phyloP scores from a whole-genome alignment of 2,329 filamentous ascomycete species.

The Cladorrhinum sp. region DNA sequence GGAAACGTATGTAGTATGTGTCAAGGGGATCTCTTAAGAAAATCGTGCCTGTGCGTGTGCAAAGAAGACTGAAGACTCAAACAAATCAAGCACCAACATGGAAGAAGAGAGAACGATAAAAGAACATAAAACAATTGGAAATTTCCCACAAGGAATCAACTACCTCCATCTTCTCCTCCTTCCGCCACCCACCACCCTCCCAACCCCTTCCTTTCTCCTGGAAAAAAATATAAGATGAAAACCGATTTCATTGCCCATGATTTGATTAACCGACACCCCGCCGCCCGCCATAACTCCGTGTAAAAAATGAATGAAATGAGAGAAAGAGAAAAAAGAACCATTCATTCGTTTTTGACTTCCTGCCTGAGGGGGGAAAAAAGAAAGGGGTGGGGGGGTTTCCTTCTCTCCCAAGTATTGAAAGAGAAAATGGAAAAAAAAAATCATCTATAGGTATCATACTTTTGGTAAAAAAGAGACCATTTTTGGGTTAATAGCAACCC shows the following conservation, averaged over 20 bases:
- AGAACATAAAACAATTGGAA: background rate
- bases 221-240: background rate
- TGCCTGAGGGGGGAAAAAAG: constrained; percentile 4
- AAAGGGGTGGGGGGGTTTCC: background rate
- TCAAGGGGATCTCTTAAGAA: too few species aligned
- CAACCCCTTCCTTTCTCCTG: background rate
- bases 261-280: background rate
- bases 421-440: constrained; percentile 28
- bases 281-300: background rate
- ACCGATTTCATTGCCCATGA: background rate
- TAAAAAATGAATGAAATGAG: background rate
- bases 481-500: constrained; percentile 38
- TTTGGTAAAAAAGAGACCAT: constrained; percentile 41
- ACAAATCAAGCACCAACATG: background rate
- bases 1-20: too few species aligned
- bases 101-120: background rate
- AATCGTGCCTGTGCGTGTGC: too few species aligned
- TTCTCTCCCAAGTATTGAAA: background rate
- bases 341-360: constrained; percentile 4
- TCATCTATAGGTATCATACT: constrained; percentile 53
- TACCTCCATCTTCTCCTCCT: background rate
- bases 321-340: background rate
- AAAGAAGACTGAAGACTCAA: constrained; percentile 3
- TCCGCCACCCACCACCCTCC: background rate
- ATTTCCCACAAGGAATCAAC: background rate